Conservation (phyloP, 306 rosid species). For the Arachis hypogaea region DNA sequence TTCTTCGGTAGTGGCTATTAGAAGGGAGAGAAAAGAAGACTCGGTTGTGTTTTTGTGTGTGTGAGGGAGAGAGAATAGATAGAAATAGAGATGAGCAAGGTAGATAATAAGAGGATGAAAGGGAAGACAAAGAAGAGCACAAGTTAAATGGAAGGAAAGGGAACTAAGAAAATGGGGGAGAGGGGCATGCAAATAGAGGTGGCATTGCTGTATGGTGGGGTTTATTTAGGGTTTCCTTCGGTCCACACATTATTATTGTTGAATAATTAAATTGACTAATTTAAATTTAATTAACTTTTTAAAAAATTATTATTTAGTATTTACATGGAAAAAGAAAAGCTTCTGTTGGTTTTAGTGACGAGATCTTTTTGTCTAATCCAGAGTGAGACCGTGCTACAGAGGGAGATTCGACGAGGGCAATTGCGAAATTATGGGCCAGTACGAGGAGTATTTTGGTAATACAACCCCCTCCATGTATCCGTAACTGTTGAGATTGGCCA, state of each 20-base stretch:
- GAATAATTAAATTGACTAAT: background rate
- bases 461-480: background rate
- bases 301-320: background rate
- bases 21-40: slow-evolving; percentile 5
- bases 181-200: slow-evolving; percentile 59
- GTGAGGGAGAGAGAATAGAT: background rate
- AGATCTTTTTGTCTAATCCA: slow-evolving; percentile 50
- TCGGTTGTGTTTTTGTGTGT: background rate
- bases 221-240: slow-evolving; percentile 63
- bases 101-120: slow-evolving; percentile 9
- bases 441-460: slow-evolving; percentile 23
- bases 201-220: slow-evolving; percentile 63
- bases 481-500: background rate
- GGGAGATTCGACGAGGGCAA: slow-evolving; percentile 35
- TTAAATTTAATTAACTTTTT: background rate
- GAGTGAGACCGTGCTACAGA: background rate
- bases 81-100: background rate
- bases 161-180: slow-evolving; percentile 26
- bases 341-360: slow-evolving; percentile 13
- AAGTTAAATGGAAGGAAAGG: background rate
- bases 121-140: slow-evolving; percentile 26
- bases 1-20: slow-evolving; percentile 21
- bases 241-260: slow-evolving; percentile 37
- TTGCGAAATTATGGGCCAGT: slow-evolving; percentile 21
- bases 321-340: background rate